Evolutionary conservation across 1,139 yeast species (phyloP).

Genomic region (Candida tropicalis): DNA sequence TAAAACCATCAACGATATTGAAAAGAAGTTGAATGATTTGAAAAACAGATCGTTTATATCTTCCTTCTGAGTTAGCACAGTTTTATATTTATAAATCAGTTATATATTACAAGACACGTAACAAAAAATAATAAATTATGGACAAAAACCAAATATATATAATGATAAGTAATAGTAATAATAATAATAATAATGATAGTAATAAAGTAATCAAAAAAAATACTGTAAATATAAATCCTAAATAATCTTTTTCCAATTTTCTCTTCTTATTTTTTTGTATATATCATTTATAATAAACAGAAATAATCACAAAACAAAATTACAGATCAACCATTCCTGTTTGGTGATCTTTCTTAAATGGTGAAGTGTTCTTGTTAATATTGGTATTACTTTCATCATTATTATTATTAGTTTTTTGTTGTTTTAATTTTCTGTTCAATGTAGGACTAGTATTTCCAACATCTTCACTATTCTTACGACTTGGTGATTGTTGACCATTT

Average conservation of each 20-base stretch:
- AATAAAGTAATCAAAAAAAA: not conserved
- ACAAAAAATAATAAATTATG: conserved; percentile 2
- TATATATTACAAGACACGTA: conserved; percentile 3
- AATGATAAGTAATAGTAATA: not conserved
- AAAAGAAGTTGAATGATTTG: conserved; percentile 60
- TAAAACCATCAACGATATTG: conserved; percentile 60
- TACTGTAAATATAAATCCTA: too few species aligned
- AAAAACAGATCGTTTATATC: conserved; percentile 41
- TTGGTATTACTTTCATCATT: conserved; percentile 2
- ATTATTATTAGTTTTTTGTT: conserved; percentile 7
- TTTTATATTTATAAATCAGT: conserved; percentile 2
- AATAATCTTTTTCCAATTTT: too few species aligned
- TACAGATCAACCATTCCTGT: conserved; percentile 14
- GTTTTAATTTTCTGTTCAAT: conserved; percentile 30
- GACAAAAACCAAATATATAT: too few species aligned
- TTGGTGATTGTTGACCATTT: conserved; percentile 47
- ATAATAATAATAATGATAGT: not conserved
- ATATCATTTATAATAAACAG: too few species aligned
- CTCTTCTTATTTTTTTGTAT: too few species aligned
- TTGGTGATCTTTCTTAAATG: conserved; percentile 12
- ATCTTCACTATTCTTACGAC: conserved; percentile 41
- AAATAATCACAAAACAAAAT: not conserved
- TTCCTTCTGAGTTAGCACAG: not conserved
- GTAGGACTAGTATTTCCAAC: conserved; percentile 46
- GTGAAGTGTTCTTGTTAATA: conserved; percentile 7